Conservation (phyloP, 2,329 filamentous ascomycete genomes). For the Emmonsia crescens region DNA sequence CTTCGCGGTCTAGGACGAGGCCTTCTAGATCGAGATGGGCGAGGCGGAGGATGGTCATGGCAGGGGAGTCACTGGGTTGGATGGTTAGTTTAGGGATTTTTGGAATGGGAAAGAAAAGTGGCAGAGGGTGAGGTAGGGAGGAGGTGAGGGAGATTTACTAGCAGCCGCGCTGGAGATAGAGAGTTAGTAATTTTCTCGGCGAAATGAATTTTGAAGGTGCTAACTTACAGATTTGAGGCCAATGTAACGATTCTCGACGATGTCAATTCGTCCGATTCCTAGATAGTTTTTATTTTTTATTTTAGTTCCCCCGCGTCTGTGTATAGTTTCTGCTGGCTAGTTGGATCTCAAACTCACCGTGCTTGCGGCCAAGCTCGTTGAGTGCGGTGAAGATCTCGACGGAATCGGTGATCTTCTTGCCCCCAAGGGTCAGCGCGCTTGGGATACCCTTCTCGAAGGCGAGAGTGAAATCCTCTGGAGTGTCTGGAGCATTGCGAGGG, state of each 20-base stretch:
- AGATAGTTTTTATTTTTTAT: not conserved
- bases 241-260: conserved; percentile 64
- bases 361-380: conserved; percentile 13
- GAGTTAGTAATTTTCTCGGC: conserved; percentile 50
- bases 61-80: conserved; percentile 36
- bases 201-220: not conserved
- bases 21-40: conserved; percentile 55
- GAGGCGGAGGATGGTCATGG: conserved; percentile 45
- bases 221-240: conserved; percentile 47
- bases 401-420: conserved; percentile 10
- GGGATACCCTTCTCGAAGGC: conserved; percentile 18
- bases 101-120: not conserved
- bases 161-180: conserved; percentile 9
- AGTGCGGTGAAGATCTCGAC: conserved; percentile 13
- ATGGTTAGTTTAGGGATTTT: not conserved
- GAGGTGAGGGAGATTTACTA: conserved; percentile 5
- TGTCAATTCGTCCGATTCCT: conserved; percentile 65
- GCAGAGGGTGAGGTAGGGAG: no score
- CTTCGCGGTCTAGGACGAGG: conserved; percentile 52
- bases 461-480: conserved; percentile 15
- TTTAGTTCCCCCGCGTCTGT: not conserved
- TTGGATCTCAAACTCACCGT: conserved; percentile 6
- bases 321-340: not conserved
- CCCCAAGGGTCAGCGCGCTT: conserved; percentile 10
- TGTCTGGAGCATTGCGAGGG: conserved; percentile 18